phyloP scores from a whole-genome alignment of 495 filamentous ascomycete genomes.

The Hypoxylon crocopeplum region DNA sequence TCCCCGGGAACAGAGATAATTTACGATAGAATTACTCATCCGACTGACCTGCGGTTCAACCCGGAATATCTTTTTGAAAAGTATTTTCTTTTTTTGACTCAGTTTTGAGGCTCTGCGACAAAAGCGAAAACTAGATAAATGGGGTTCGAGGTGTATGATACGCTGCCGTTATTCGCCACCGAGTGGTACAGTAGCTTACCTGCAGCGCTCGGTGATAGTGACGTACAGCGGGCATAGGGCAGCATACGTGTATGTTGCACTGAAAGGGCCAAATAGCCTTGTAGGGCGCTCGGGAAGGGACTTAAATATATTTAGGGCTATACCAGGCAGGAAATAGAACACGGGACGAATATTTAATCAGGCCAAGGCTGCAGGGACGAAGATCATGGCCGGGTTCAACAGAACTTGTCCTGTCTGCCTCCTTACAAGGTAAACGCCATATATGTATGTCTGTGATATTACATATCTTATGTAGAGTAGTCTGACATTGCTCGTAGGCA shows the following conservation, averaged over 20 bases:
- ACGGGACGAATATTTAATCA: not conserved
- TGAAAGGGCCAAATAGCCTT: slow-evolving; percentile 31
- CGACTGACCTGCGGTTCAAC: slow-evolving; percentile 22
- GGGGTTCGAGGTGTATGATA: slow-evolving; percentile 4
- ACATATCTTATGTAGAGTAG: slow-evolving; percentile 1
- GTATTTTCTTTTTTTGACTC: slow-evolving; percentile 2
- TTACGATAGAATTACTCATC: slow-evolving; percentile 6
- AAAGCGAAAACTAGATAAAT: not conserved
- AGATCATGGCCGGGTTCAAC: slow-evolving; percentile 24
- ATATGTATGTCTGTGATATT: too few species aligned
- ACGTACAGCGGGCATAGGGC: slow-evolving; percentile 24
- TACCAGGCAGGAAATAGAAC: slow-evolving; percentile 4
- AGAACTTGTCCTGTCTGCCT: slow-evolving; percentile 3
- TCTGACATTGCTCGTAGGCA: slow-evolving; percentile 21
- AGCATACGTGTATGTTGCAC: slow-evolving; percentile 2
- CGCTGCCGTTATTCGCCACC: not conserved
- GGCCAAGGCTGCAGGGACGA: slow-evolving; percentile 26
- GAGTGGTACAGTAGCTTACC: slow-evolving; percentile 26
- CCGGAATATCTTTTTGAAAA: slow-evolving; percentile 5
- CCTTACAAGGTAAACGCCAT: slow-evolving; percentile 10
- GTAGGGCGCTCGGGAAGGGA: slow-evolving; percentile 12
- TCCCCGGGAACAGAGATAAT: too few species aligned
- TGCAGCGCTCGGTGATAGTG: slow-evolving; percentile 28
- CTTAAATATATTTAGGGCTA: slow-evolving; percentile 10
- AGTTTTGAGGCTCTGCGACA: slow-evolving; percentile 37